Evolutionary conservation across 805 yeast genomes (phyloP), one percentile per base, ranked within the genome.

Genomic region (Yarrowia hollandica): DNA sequence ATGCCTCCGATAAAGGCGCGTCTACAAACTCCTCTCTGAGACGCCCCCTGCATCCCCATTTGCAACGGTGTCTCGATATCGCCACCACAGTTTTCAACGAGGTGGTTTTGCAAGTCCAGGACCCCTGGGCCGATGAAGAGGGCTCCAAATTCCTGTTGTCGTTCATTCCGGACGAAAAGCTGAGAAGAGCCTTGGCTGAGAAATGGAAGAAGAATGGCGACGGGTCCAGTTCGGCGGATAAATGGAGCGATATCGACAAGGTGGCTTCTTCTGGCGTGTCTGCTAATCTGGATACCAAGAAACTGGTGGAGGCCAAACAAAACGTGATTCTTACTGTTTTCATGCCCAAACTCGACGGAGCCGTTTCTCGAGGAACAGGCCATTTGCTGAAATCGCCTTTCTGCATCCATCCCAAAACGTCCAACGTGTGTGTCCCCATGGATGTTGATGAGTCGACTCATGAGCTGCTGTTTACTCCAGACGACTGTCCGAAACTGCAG

Each of bases 341-440:
- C 75, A 92, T 92, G 71, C 99, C 99, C 39, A 80, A 96, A 67
- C 77, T 94, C 62, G 99, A 94, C 80, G 84, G 88, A 50, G 96
- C 91, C 71, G 99, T 94, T 31, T 87, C 98, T 7, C 81, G 85
- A 64, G 94, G 88, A 70, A 78, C 91, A 67, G 89, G 85, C 73
- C 99, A 94, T 76, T 83, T 94, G 73, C 79, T 94, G 66, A 94
- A 94, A 70, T 88, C 97, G 1, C 99, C 99, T 15, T 94, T 94
- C 71, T 92, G 98, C 75, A 84, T 94, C 39, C 99, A 94, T 71
- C 99, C 99, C 1, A 85, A 90, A 2, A 94, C 99, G 0, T 97
- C 97, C 7, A 86, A 88, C 66, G 88, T 94, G 3, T 94, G 98
- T 81, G 96, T 94, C 7, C 97, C 98, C 0, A 69, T 79, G 44